Conservation (phyloP, 441 rosid genomes). For the Breynia disticha region DNA sequence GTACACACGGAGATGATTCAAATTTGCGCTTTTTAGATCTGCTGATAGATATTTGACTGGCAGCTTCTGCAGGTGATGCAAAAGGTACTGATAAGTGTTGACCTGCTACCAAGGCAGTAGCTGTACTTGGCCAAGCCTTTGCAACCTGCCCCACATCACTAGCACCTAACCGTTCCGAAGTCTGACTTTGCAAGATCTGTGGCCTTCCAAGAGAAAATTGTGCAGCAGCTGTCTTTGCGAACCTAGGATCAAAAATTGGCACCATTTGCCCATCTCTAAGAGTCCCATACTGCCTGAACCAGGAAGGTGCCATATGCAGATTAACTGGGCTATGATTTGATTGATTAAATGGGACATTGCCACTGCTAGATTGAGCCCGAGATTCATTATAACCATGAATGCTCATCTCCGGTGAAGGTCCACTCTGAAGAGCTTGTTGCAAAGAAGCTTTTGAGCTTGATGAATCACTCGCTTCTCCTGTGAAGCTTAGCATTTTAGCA, state of each 20-base stretch:
- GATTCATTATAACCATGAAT: too few relatives aligned
- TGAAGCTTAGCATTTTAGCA: too few relatives aligned
- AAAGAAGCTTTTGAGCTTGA: too few relatives aligned
- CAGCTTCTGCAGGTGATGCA: conserved; percentile 19
- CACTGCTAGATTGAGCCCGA: too few relatives aligned
- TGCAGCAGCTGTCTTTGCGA: conserved; percentile 19
- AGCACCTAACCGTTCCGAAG: conserved; percentile 18
- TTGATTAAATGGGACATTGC: neutral
- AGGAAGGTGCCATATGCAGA: conserved; percentile 47
- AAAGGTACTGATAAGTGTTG: conserved; percentile 24
- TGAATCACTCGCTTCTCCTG: too few relatives aligned
- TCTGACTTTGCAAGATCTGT: conserved; percentile 18
- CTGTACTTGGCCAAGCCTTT: conserved; percentile 13
- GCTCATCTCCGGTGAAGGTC: too few relatives aligned
- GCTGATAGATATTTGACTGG: conserved; percentile 13
- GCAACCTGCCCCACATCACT: conserved; percentile 17
- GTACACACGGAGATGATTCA: conserved; percentile 25
- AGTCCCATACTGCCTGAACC: conserved; percentile 64
- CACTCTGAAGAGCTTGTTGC: too few relatives aligned
- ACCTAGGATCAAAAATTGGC: conserved; percentile 23
- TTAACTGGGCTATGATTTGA: conserved; percentile 45
- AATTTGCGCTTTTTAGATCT: conserved; percentile 55
- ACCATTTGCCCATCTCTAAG: conserved; percentile 43
- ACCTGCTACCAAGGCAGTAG: conserved; percentile 13
- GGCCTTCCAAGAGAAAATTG: conserved; percentile 24